Evolutionary conservation across 805 yeast species (phyloP).

Genomic region (Alloascoidea hylecoeti): DNA sequence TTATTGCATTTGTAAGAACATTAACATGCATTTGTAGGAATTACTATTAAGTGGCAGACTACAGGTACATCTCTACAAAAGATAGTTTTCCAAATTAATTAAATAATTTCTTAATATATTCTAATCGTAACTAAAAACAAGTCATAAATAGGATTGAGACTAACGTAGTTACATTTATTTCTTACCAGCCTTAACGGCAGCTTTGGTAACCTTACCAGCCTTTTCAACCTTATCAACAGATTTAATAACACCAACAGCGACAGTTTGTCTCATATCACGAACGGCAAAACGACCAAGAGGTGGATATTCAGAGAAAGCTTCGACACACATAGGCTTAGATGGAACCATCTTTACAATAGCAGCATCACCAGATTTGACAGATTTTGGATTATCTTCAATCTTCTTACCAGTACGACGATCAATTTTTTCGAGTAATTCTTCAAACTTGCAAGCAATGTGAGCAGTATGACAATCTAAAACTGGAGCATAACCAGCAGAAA

Average conservation of each 20-base stretch:
- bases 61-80: too few species aligned
- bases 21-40: too few species aligned
- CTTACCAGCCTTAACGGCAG: slow-evolving; percentile 76
- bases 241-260: slow-evolving; percentile 99
- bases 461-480: slow-evolving; percentile 89
- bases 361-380: slow-evolving; percentile 93
- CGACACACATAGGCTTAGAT: slow-evolving; percentile 88
- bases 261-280: slow-evolving; percentile 99
- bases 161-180: too few species aligned
- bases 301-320: slow-evolving; percentile 88
- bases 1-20: too few species aligned
- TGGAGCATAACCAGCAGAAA: slow-evolving; percentile 84
- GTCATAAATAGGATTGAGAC: too few species aligned
- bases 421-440: slow-evolving; percentile 65
- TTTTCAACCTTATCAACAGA: slow-evolving; percentile 75
- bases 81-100: too few species aligned
- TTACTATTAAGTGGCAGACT: too few species aligned
- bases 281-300: slow-evolving; percentile 97
- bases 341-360: slow-evolving; percentile 85
- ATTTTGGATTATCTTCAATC: slow-evolving; percentile 81
- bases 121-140: too few species aligned
- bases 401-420: slow-evolving; percentile 91
- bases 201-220: slow-evolving; percentile 96
- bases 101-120: too few species aligned
- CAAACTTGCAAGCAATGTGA: slow-evolving; percentile 84